Base-by-base conservation (phyloP, 2,329 filamentous ascomycete genomes). In the Penicillium sp. region DNA sequence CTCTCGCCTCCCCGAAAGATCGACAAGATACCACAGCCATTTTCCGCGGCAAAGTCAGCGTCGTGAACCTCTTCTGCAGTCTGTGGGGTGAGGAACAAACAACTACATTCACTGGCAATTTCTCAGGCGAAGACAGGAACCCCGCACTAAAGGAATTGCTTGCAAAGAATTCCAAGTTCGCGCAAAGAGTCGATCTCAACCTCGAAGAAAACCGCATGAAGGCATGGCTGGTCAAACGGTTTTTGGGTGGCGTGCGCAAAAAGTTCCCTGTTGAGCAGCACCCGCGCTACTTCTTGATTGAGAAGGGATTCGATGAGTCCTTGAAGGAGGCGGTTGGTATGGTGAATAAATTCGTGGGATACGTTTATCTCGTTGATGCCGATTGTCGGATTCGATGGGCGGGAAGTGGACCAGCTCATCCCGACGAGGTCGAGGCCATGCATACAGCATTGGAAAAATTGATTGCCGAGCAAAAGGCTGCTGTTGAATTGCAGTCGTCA, bases 341-440 rank as follows among this genome's bases (percentile, higher is more conserved):
- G 71, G 78, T 96, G 70, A 99, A 99, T 64, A 96, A 93, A 75
- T 45, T 39, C 35, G 93, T 97, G 33, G 93, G 93, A 37, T 98
- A 97, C 77, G 89, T 93, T 5, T 99, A 96, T 75, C 81, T 99
- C 48, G 81, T 99, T 57, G 95, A 99, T 73, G 82, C 87, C 60
- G 82, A 93, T 62, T 96, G 92, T 73, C 90, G 87, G 76, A 96
- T 99, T 65, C 85, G 95, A 55, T 99, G 95, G 95, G 95, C 93
- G 0, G 95, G 90, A 4, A 96, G 92, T 61, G 79, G 75, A 39
- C 70, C 76, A 50, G 76, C 77, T 14, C 71, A 77, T 57, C 63
- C 69, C 31, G 67, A 64, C 22, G 77, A 78, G 69, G 64, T 77
- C 62, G 73, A 76, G 53, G 72, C 70, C 16, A 64, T 81, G 59